Base-by-base conservation (phyloP, 2,329 filamentous ascomycete species). In the Bipolaris oryzae region DNA sequence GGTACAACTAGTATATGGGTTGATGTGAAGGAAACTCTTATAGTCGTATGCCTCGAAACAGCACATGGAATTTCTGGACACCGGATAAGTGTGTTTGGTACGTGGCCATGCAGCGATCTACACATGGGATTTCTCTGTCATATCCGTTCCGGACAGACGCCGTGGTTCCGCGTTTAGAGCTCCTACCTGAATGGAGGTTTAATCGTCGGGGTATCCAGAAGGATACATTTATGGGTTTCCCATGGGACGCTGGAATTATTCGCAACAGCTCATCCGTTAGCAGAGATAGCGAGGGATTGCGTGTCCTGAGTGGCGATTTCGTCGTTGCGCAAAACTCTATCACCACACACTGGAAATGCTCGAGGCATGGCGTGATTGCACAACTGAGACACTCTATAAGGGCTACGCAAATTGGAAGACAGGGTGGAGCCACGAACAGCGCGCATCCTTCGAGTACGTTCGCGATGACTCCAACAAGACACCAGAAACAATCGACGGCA, bases 171-270 rank as follows among this genome's bases (percentile, higher is more conserved):
- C 72, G 81, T 51, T 73, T 77, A 1, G 73, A 80, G 33, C 63
- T 82, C 0, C 80, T 80, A 2, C 55, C 81, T 15, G 80, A 82
- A 67, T 82, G 79, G 77, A 74, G 82, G 6, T 74, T 82, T 63
- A 80, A 80, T 62, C 73, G 78, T 38, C 82, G 80, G 80, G 73
- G 77, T 51, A 71, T 81, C 45, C 72, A 68, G 9, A 57, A 67
- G 0, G 63, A 75, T 1, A 81, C 78, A 0, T 71, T 77, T 7
- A 63, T 82, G 37, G 73, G 78, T 3, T 71, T 81, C 65, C 74
- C 80, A 4, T 64, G 73, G 50, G 79, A 81, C 35, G 56, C 60
- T 2, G 59, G 58, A 11, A 57, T 62, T 7, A 18, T 55, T n/a
- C 50, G 52, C 25, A 11, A 44, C 20, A 52, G 53, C 33, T 39